Evolutionary conservation across 257 asterid genomes (phyloP), one percentile per base, ranked within the genome.

Genomic region (Verbascum thapsus): DNA sequence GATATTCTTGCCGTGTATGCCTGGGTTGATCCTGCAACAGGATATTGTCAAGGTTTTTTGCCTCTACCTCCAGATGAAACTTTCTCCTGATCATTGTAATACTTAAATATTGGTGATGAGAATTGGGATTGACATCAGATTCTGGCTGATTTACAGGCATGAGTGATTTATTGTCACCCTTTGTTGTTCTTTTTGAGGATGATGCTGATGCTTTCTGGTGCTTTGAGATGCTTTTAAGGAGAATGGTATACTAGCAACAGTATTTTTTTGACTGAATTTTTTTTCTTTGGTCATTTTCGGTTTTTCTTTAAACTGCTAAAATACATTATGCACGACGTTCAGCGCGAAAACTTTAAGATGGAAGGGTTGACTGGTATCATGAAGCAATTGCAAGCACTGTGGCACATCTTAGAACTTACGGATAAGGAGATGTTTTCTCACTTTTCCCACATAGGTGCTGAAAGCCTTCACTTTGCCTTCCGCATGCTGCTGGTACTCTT

Each of bases 191-290:
- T 53, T 92, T 88, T 62, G 98, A 89, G 75, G 98, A 92, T 73
- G 78, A 92, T 71, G 97, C 98, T 2, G 98, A 92, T 85, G 98
- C 98, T 35, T 92, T 92, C 76, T 92, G 98, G 98, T 92, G 98
- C 85, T 92, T 92, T 68, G 98, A 92, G 84, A 92, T 89, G 98
- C 98, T 92, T 74, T 63, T 92, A 69, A 78, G 98, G 81, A 85
- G 96, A 82, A 85, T 80, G 96, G 98, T 92, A 85, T 35, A 9
- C 56, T 45, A 52, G 26, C 47, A 45, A 42, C 47, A 20, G 32
- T 43, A 40, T 39, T 59, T 68, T 12, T 56, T 58, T 19, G 57
- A 13, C 10, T 50, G 64, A 62, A 56, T 63, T 54, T 44, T 45
- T 37, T 4, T n/a, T n/a, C n/a, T n/a, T n/a, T n/a, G n/a, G n/a